These are phyloP conservation scores for Apiospora pterosperma DNA, from an alignment of 2,329 filamentous ascomycete genomes.

Conservation along the genomic window DNA sequence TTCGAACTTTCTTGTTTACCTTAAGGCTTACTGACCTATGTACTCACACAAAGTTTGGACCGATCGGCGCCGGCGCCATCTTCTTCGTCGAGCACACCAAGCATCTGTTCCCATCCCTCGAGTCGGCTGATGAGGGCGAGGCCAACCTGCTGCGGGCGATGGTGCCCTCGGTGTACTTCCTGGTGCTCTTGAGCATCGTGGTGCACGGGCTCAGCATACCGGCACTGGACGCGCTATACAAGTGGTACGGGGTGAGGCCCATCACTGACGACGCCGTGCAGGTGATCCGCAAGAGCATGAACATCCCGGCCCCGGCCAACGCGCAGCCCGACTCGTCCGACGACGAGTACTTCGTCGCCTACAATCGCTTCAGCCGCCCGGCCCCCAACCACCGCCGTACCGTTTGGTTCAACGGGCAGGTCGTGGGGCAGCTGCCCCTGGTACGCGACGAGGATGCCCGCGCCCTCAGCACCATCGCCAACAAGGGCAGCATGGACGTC, in stretches of 20 bases:
- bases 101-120: slow-evolving; percentile 35
- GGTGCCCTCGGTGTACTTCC: slow-evolving; percentile 8
- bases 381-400: slow-evolving; percentile 2
- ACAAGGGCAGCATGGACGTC: background rate
- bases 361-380: slow-evolving; percentile 42
- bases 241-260: slow-evolving; percentile 33
- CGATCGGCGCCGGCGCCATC: slow-evolving; percentile 72
- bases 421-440: background rate
- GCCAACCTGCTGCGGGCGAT: slow-evolving; percentile 8
- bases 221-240: slow-evolving; percentile 33
- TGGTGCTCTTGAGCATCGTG: slow-evolving; percentile 32
- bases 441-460: background rate
- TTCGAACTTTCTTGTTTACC: background rate
- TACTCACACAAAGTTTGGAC: slow-evolving; percentile 51
- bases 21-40: background rate
- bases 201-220: slow-evolving; percentile 45
- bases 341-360: slow-evolving; percentile 35
- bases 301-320: slow-evolving; percentile 31
- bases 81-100: slow-evolving; percentile 62
- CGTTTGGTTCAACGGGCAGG: background rate
- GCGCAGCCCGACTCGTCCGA: slow-evolving; percentile 30
- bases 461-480: background rate
- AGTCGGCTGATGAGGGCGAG: slow-evolving; percentile 31
- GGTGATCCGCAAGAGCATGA: slow-evolving; percentile 31
- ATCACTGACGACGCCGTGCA: slow-evolving; percentile 37